These are phyloP conservation scores for Rhizophlyctis rosea DNA, from an alignment of 192 early-diverging fungal species.

Conservation along the genomic window DNA sequence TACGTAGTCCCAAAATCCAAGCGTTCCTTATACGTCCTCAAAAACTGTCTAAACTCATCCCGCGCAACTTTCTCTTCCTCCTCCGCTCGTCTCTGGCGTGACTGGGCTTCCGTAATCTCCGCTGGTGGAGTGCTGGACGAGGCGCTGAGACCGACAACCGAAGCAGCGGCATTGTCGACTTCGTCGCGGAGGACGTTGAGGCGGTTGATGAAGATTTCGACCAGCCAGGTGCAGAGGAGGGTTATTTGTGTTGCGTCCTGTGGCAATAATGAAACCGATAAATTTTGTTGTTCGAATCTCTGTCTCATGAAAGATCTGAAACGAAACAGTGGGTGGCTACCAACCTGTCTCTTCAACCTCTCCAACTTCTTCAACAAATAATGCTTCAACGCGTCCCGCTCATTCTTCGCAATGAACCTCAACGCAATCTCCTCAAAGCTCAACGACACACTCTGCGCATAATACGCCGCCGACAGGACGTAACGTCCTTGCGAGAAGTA, in stretches of 20 bases:
- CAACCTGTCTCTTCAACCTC: conserved; percentile 59
- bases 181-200: conserved; percentile 58
- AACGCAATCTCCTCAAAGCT: conserved; percentile 91
- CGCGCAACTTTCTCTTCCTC: conserved; percentile 59
- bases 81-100: conserved; percentile 15
- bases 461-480: conserved; percentile 77
- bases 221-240: conserved; percentile 81
- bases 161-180: conserved; percentile 13
- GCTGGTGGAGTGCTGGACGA: conserved; percentile 1
- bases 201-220: conserved; percentile 81
- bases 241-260: conserved; percentile 77
- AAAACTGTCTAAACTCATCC: conserved; percentile 70
- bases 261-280: neutral
- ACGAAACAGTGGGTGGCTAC: neutral
- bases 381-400: conserved; percentile 69
- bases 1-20: conserved; percentile 63
- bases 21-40: conserved; percentile 67
- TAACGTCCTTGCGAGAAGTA: conserved; percentile 74
- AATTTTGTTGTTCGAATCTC: neutral
- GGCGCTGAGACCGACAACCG: conserved; percentile 34
- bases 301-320: conserved; percentile 3
- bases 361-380: conserved; percentile 77
- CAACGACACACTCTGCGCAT: conserved; percentile 69
- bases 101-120: conserved; percentile 3
- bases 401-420: conserved; percentile 72